phyloP scores from a whole-genome alignment of 2,329 filamentous ascomycete species.

The Diaporthe ampelina region DNA sequence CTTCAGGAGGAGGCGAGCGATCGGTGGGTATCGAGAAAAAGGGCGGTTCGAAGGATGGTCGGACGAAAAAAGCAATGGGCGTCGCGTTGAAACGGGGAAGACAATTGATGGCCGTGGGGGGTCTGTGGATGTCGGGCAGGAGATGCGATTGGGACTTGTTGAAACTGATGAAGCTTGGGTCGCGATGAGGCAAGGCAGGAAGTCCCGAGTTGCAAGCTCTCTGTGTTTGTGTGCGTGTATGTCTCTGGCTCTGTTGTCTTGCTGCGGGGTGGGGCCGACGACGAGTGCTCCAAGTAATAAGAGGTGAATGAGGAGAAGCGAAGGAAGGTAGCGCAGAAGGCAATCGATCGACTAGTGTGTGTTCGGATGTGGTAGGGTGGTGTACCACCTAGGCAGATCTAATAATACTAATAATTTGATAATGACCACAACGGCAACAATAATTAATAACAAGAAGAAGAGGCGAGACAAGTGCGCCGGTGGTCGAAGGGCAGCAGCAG shows the following conservation, averaged over 20 bases:
- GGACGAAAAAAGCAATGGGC: constrained; percentile 11
- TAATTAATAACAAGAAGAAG: constrained; percentile 9
- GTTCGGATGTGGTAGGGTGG: neutral
- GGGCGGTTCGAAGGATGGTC: constrained; percentile 14
- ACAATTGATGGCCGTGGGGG: constrained; percentile 13
- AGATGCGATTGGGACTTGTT: constrained; percentile 29
- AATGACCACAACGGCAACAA: neutral
- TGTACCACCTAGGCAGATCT: constrained; percentile 11
- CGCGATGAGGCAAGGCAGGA: constrained; percentile 24
- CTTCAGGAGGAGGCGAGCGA: constrained; percentile 8
- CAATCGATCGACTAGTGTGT: constrained; percentile 25
- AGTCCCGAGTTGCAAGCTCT: constrained; percentile 8
- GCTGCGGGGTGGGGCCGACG: constrained; percentile 30
- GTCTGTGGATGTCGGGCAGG: constrained; percentile 20
- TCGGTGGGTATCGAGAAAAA: constrained; percentile 20
- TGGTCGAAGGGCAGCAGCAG: neutral
- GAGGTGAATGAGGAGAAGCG: constrained; percentile 25
- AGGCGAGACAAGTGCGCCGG: constrained; percentile 6
- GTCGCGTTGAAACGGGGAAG: constrained; percentile 27
- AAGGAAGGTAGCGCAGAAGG: constrained; percentile 14
- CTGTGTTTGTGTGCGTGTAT: neutral
- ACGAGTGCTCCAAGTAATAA: constrained; percentile 14
- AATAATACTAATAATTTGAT: constrained; percentile 17
- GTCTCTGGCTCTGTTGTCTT: neutral
- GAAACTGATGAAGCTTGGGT: constrained; percentile 20